Percentiles rank a stretch among this genome's conserved stretches.
phyloP scores from a whole-genome alignment of 1,284 basidiomycete species.

The Rhodotorula mucilaginosa region DNA sequence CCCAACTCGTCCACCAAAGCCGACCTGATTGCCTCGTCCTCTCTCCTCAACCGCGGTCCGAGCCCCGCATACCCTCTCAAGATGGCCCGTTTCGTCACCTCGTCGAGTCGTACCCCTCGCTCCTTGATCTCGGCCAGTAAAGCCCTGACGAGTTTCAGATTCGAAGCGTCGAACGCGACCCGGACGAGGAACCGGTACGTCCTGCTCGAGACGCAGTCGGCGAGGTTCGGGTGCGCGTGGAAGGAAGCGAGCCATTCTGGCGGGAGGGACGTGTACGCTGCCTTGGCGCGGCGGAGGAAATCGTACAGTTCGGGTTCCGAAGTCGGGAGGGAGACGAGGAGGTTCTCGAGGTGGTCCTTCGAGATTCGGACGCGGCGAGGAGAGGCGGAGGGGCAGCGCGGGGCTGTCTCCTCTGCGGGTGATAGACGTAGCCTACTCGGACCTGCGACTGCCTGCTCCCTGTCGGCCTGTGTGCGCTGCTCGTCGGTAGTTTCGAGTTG shows the following conservation, averaged over 20 bases:
- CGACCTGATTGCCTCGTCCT: constrained; percentile 1
- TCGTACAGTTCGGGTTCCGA: constrained; percentile 11
- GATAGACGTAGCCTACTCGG: too few relatives aligned
- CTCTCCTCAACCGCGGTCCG: neutral
- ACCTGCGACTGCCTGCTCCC: too few relatives aligned
- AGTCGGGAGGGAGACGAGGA: neutral
- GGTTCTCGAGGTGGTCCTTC: neutral
- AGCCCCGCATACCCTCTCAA: constrained; percentile 15
- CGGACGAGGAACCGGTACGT: constrained; percentile 25
- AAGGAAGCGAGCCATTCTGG: constrained; percentile 18
- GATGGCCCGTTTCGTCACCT: constrained; percentile 6
- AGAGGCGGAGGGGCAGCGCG: neutral
- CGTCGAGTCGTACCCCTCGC: constrained; percentile 1
- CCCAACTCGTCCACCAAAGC: neutral
- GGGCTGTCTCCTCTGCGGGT: too few relatives aligned
- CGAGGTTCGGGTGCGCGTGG: constrained; percentile 15
- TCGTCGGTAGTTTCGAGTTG: too few relatives aligned
- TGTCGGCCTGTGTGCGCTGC: too few relatives aligned
- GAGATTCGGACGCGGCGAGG: too few relatives aligned
- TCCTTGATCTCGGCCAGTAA: constrained; percentile 20
- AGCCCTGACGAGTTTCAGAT: constrained; percentile 9
- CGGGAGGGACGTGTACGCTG: neutral
- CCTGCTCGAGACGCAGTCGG: constrained; percentile 5
- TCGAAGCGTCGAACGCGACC: constrained; percentile 7
- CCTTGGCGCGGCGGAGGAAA: constrained; percentile 2